phyloP scores from a whole-genome alignment of 176 grass and related monocot species.

The Bothriochloa decipiens region DNA sequence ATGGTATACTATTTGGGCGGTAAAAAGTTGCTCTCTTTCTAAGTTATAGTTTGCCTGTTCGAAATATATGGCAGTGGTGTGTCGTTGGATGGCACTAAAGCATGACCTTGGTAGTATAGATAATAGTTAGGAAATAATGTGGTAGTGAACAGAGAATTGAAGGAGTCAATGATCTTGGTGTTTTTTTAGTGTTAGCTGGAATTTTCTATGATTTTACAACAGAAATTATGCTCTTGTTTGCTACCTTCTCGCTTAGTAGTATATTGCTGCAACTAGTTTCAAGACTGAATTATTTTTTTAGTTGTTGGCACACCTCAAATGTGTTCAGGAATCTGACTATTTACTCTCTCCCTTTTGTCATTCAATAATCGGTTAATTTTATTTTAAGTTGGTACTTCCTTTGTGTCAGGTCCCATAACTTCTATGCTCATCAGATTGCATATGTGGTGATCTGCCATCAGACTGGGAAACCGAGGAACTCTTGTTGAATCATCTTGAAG shows the following conservation, averaged over 20 bases:
- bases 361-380: not conserved
- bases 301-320: too few species aligned
- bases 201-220: not conserved
- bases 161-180: not conserved
- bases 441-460: conserved; percentile 23
- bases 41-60: not conserved
- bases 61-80: not conserved
- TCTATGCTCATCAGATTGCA: conserved; percentile 19
- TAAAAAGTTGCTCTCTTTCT: not conserved
- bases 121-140: not conserved
- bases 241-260: too few species aligned
- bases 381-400: not conserved
- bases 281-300: not conserved
- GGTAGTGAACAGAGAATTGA: not conserved
- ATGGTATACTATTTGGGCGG: not conserved
- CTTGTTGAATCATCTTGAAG: not conserved
- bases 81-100: not conserved
- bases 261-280: not conserved
- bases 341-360: not conserved
- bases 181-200: not conserved
- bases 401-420: not conserved
- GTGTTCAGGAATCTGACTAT: too few species aligned
- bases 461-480: not conserved
- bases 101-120: not conserved
- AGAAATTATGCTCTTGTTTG: not conserved